A percentile compares a stretch with the other conserved stretches of the same genome.
These are phyloP conservation scores for Aspergillus cristatus DNA, from an alignment of 495 filamentous ascomycete species.

Conservation along the genomic window DNA sequence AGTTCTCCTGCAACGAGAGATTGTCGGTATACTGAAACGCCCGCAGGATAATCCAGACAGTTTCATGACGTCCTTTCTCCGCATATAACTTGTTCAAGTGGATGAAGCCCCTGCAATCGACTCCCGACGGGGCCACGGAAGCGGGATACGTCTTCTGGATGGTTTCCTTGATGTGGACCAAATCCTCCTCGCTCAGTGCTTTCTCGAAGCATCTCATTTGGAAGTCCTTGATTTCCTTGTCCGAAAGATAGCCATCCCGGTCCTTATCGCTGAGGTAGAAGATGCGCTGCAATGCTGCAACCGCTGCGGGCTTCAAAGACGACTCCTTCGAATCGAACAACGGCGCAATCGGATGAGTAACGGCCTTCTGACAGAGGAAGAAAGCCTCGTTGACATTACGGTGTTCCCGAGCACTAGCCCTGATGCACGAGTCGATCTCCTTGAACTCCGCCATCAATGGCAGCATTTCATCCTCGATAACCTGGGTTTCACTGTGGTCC, in stretches of 20 bases:
- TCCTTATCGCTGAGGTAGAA: slow-evolving; percentile 96
- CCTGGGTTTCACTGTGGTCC: slow-evolving; percentile 62
- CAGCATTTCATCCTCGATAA: slow-evolving; percentile 94
- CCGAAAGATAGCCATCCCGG: slow-evolving; percentile 87
- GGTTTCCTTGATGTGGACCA: slow-evolving; percentile 78
- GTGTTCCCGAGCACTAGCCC: slow-evolving; percentile 88
- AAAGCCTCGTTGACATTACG: slow-evolving; percentile 96
- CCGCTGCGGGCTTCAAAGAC: slow-evolving; percentile 76
- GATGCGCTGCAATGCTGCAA: slow-evolving; percentile 75
- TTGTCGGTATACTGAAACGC: slow-evolving; percentile 96
- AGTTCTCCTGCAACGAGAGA: slow-evolving; percentile 77
- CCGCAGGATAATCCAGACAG: slow-evolving; percentile 92
- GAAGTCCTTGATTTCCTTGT: slow-evolving; percentile 83
- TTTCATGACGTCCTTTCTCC: slow-evolving; percentile 96
- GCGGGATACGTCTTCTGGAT: slow-evolving; percentile 58
- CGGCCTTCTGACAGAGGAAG: slow-evolving; percentile 96
- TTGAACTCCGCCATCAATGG: slow-evolving; percentile 98
- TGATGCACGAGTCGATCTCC: slow-evolving; percentile 95
- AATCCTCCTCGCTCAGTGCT: slow-evolving; percentile 63
- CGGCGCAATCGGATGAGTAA: slow-evolving; percentile 93
- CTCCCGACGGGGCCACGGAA: slow-evolving; percentile 60
- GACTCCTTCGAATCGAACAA: slow-evolving; percentile 93
- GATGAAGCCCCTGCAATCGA: slow-evolving; percentile 75
- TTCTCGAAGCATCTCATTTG: slow-evolving; percentile 88
- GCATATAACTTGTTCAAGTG: slow-evolving; percentile 90